A percentile compares a stretch with the other conserved stretches of the same genome.
phyloP scores from a whole-genome alignment of 148 eudicot species.

The Spergularia bocconei region DNA sequence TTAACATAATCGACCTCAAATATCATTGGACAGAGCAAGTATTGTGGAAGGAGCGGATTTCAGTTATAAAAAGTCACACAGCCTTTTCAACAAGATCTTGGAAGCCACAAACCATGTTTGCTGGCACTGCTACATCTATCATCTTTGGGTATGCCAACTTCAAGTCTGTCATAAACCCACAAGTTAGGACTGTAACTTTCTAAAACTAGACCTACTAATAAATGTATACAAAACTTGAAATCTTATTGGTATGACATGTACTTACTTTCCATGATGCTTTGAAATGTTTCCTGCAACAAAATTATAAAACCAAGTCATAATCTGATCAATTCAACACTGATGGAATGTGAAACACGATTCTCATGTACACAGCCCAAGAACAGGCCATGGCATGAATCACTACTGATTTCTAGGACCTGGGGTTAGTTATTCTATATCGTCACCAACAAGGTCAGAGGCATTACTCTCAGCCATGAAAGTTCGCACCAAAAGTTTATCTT shows the following conservation, averaged over 20 bases:
- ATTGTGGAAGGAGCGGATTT: not conserved
- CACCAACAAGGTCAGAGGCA: too few relatives aligned
- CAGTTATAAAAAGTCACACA: not conserved
- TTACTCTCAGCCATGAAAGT: too few relatives aligned
- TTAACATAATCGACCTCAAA: not conserved
- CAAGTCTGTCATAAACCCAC: conserved; percentile 51
- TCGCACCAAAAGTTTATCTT: too few relatives aligned
- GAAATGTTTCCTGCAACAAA: conserved; percentile 72
- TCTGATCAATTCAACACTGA: not conserved
- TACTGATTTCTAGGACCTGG: too few relatives aligned
- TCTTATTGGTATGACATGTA: not conserved
- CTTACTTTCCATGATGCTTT: conserved; percentile 86
- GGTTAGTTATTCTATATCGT: too few relatives aligned
- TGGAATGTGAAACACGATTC: too few relatives aligned
- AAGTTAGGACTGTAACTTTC: not conserved
- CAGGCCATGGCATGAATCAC: too few relatives aligned
- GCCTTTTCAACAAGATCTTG: conserved; percentile 48
- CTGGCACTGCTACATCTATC: conserved; percentile 91
- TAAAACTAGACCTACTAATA: too few relatives aligned
- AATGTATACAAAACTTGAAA: not conserved
- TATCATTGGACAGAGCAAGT: not conserved
- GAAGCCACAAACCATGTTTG: conserved; percentile 87
- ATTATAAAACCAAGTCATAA: not conserved
- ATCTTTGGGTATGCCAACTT: conserved; percentile 87
- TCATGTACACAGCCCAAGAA: too few relatives aligned